Evolutionary conservation across 768 basidiomycete species (phyloP).

Genomic region (Trametes meyenii): DNA sequence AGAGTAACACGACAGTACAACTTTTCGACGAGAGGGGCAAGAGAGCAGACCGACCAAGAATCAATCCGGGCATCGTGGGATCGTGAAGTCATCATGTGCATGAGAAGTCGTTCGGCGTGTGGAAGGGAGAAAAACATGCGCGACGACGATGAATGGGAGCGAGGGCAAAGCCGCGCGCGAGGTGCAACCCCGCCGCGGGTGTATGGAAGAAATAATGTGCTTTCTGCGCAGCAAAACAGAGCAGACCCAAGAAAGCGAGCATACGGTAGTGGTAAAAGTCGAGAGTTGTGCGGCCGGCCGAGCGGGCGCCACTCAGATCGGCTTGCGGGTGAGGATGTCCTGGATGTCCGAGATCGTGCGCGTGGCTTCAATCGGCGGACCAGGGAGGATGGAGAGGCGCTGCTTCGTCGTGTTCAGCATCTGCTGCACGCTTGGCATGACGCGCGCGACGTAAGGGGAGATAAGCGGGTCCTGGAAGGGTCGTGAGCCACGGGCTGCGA

Average conservation of each 20-base stretch:
- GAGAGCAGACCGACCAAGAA: constrained; percentile 11
- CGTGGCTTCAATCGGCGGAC: constrained; percentile 67
- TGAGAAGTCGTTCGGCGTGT: constrained; percentile 20
- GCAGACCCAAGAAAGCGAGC: constrained; percentile 8
- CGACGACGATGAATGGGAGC: constrained; percentile 4
- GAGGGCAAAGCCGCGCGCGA: not conserved
- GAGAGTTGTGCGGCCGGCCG: not conserved
- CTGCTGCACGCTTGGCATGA: constrained; percentile 77
- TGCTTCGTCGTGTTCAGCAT: constrained; percentile 80
- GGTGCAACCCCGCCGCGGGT: constrained; percentile 19
- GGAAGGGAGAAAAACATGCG: constrained; percentile 9
- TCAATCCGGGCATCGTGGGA: constrained; percentile 17
- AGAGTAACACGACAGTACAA: constrained; percentile 20
- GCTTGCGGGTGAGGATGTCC: constrained; percentile 61
- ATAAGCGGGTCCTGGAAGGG: constrained; percentile 71
- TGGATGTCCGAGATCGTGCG: constrained; percentile 76
- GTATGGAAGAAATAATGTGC: constrained; percentile 21
- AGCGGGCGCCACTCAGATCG: constrained; percentile 13
- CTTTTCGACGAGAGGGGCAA: constrained; percentile 16
- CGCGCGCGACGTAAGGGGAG: constrained; percentile 78
- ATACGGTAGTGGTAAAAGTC: constrained; percentile 1
- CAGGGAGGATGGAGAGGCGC: constrained; percentile 76
- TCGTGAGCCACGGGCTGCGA: constrained; percentile 14
- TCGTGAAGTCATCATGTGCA: constrained; percentile 21
- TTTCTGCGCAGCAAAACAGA: constrained; percentile 26